Base-by-base conservation (phyloP, 2,329 filamentous ascomycete species). In the Aspergillus latus region DNA sequence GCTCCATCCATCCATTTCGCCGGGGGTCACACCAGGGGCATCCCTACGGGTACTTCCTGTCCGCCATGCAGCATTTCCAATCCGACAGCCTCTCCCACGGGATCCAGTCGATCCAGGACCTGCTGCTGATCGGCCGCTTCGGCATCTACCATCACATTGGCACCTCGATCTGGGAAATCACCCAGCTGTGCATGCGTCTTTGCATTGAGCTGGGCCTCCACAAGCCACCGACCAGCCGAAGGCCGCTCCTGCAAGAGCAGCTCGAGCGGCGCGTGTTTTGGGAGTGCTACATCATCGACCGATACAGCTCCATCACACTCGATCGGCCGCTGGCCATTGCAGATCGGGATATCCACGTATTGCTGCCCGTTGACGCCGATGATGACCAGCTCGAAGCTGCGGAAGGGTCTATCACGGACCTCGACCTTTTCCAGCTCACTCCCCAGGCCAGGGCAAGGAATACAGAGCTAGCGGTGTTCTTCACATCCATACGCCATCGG, bases 261-360 rank as follows among this genome's bases (percentile, higher is more conserved):
- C 65, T 73, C 11, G 67, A 65, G 34, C 68, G 75, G 1, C 64
- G 76, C 1, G 70, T 78, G 0, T 80, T 79, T 58, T 78, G 77
- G 77, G 68, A 76, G 39, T 76, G 73, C 59, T 79, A 78, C 50
- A 67, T 77, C n/a, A 72, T 78, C 11, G 76, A 78, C 54, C 65
- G 76, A 15, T 78, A 79, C 43, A 78, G 72, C 56, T 78, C 76
- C 1, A 71, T 69, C 0, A 75, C 73, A 1, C 63, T 79, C 0
- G 72, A 70, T 34, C 72, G 76, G 1, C 76, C 76, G 0, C 76
- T 76, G 55, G 72, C 76, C 0, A 75, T 79, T 5, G 62, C 68
- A 1, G 77, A 79, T 51, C 56, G 63, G 49, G 73, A 76, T 16
- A 76, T 79, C 29, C 61, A 66, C 2, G 65, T 76, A 5, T 60